Evolutionary conservation across 2,329 filamentous ascomycete genomes (phyloP).

Genomic region (Dactylellina parvicollis): DNA sequence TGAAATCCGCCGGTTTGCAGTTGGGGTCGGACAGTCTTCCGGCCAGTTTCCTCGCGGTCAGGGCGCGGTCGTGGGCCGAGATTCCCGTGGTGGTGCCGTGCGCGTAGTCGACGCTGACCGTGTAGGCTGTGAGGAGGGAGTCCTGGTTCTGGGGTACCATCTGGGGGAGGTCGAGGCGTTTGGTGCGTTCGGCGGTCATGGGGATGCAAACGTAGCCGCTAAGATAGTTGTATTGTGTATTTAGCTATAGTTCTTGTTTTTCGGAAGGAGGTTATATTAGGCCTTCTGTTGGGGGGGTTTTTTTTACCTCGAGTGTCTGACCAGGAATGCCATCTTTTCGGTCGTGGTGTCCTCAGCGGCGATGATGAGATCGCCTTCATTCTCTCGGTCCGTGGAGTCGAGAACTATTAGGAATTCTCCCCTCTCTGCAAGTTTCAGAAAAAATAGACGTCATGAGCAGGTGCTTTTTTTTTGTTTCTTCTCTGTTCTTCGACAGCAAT

Average conservation of each 20-base stretch:
- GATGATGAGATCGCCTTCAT: constrained; percentile 98
- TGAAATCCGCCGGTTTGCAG: constrained; percentile 71
- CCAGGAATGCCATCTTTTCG: constrained; percentile 93
- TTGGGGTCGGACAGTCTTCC: constrained; percentile 76
- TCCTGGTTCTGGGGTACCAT: constrained; percentile 84
- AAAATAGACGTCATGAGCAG: too few species aligned
- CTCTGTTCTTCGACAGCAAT: too few species aligned
- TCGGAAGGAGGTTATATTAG: not conserved
- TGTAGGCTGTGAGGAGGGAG: constrained; percentile 91
- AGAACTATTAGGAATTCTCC: constrained; percentile 96
- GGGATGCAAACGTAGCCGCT: constrained; percentile 90
- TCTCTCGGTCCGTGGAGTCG: constrained; percentile 90
- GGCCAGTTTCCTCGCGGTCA: constrained; percentile 82
- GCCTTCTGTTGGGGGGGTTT: not conserved
- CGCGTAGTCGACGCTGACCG: constrained; percentile 83
- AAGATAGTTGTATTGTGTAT: not conserved
- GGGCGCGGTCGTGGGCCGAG: constrained; percentile 82
- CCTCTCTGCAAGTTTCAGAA: constrained; percentile 29
- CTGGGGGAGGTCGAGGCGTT: constrained; percentile 79
- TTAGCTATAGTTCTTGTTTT: not conserved
- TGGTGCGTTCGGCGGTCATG: constrained; percentile 74
- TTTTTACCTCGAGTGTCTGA: constrained; percentile 77
- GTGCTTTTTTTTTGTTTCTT: too few species aligned
- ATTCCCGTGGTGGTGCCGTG: constrained; percentile 85
- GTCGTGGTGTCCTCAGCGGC: constrained; percentile 84